Evolutionary conservation across 164 flowering plant species (phyloP), one percentile per base, ranked within the genome.

Genomic region (Vitis riparia): DNA sequence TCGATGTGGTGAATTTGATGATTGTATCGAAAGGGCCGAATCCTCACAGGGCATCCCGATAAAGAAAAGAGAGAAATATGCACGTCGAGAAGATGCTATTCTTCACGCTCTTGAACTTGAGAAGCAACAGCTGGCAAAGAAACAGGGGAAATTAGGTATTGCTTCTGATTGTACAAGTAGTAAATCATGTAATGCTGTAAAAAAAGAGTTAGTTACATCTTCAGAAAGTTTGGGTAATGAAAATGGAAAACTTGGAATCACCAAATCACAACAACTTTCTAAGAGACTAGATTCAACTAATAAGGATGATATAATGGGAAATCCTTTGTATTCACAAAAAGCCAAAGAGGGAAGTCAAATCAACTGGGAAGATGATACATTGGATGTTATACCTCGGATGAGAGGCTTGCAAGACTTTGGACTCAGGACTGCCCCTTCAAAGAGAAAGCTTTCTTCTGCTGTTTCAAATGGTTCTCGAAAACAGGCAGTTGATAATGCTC

Each of bases 61-160:
- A 69, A 95, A 87, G 87, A 95, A 95, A 77, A 84, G 96, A 76
- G 97, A 90, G 79, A 95, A 95, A 81, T 93, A 95, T 83, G 99
- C 99, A 51, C 97, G 98, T 15, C 81, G 97, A 62, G 99, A 95
- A 82, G 99, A 95, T 91, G 99, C 99, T 51, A 95, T 95, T 79
- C 87, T 91, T 76, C 98, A 95, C 85, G 99, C 99, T 51, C 98
- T 95, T 80, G 97, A 91, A 79, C 93, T 95, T 76, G 99, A 95
- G 82, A 95, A 77, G 77, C 80, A 85, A 75, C 60, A 80, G 59
- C 47, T 85, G 74, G 88, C 81, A 62, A 83, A 78, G 73, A 82
- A 90, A 57, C 87, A 80, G 73, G 89, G 80, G 63, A 84, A 85
- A 68, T 51, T 78, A 48, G 85, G 77, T 68, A 61, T 32, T 71